Evolutionary conservation across 106 monocot genomes (phyloP).

Genomic region (Dendrobium nobile): DNA sequence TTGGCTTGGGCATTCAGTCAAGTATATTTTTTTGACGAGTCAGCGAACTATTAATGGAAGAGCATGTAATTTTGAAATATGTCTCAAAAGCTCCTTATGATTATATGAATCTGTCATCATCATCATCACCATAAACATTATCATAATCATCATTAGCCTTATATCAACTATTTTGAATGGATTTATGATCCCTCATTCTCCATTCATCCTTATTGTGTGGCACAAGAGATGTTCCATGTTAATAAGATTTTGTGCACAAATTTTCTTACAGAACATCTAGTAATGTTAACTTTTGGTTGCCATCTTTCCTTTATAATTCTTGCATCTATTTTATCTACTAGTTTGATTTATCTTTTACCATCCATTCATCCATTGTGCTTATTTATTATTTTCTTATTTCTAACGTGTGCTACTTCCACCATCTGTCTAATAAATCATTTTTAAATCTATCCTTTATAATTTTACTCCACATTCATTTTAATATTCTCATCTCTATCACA

Average conservation of each 20-base stretch:
- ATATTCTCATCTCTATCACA: background rate
- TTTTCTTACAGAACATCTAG: background rate
- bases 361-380: background rate
- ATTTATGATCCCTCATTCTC: background rate
- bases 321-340: background rate
- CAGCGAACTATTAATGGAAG: background rate
- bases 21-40: background rate
- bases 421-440: background rate
- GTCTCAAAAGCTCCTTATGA: background rate
- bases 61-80: background rate
- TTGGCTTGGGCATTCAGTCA: background rate
- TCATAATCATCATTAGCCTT: background rate
- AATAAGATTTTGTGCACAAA: background rate
- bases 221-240: no score
- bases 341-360: background rate
- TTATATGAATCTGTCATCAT: background rate
- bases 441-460: background rate
- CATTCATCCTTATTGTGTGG: background rate
- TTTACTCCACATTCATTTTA: background rate
- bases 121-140: no score
- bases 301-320: background rate
- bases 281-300: background rate
- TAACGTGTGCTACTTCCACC: background rate
- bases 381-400: background rate
- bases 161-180: background rate